Evolutionary conservation across 371 early-diverging fungal genomes (phyloP).

Genomic region (Apophysomyces variabilis): DNA sequence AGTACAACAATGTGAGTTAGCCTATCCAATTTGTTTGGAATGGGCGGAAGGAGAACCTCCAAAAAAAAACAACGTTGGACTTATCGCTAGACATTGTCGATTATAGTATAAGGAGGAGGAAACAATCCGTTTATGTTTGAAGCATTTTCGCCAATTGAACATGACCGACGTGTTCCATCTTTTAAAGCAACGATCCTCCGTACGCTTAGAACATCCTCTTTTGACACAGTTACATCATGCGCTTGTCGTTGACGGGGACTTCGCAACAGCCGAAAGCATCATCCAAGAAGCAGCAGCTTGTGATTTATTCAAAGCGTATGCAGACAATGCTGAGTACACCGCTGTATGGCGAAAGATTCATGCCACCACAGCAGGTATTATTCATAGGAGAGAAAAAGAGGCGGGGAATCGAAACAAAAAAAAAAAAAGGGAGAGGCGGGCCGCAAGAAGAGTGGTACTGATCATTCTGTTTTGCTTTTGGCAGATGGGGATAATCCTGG

Average conservation of each 20-base stretch:
- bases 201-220: constrained; percentile 80
- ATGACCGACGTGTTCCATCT: constrained; percentile 72
- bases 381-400: no score
- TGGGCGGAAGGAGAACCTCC: no score
- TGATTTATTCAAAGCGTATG: constrained; percentile 74
- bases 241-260: constrained; percentile 76
- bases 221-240: constrained; percentile 74
- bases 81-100: no score
- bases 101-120: constrained; percentile 75
- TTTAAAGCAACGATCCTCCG: constrained; percentile 64
- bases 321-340: constrained; percentile 66
- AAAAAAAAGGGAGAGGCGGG: no score
- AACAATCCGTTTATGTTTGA: constrained; percentile 83
- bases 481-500: constrained; percentile 47
- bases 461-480: no score
- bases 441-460: no score
- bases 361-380: constrained; percentile 36
- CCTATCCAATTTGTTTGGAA: no score
- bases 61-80: no score
- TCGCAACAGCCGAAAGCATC: constrained; percentile 70
- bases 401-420: no score
- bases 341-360: constrained; percentile 73
- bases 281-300: constrained; percentile 60
- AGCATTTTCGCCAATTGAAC: constrained; percentile 87
- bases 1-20: constrained; percentile 68